A percentile compares a stretch with the other conserved stretches of the same genome.
These are phyloP conservation scores for Suillus tomentosus DNA, from an alignment of 768 basidiomycete species.

Conservation along the genomic window DNA sequence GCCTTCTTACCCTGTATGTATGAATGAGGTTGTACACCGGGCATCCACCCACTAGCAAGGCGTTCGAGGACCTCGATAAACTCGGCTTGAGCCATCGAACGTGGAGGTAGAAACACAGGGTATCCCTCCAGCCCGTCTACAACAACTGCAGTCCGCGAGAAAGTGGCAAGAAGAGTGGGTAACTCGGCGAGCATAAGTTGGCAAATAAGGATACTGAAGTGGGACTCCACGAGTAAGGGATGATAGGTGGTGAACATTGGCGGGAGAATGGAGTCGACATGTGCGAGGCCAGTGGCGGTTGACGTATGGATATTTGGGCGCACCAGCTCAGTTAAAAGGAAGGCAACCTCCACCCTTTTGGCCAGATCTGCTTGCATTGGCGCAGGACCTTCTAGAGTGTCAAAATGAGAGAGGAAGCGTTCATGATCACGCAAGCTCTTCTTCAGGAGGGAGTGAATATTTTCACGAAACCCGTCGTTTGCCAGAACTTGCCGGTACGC, in stretches of 20 bases:
- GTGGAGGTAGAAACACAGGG: slow-evolving; percentile 83
- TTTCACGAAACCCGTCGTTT: slow-evolving; percentile 57
- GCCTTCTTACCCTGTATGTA: slow-evolving; percentile 34
- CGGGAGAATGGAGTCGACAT: slow-evolving; percentile 40
- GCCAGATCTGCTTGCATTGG: slow-evolving; percentile 41
- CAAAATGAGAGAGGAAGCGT: slow-evolving; percentile 81
- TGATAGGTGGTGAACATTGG: slow-evolving; percentile 88
- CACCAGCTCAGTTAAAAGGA: slow-evolving; percentile 64
- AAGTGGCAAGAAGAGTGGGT: slow-evolving; percentile 57
- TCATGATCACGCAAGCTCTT: slow-evolving; percentile 86
- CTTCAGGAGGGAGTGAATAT: slow-evolving; percentile 58
- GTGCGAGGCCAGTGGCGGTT: slow-evolving; percentile 37
- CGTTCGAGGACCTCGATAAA: slow-evolving; percentile 85
- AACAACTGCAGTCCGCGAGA: slow-evolving; percentile 63
- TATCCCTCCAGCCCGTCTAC: slow-evolving; percentile 87
- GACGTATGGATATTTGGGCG: slow-evolving; percentile 58
- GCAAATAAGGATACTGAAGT: slow-evolving; percentile 77
- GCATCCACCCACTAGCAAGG: slow-evolving; percentile 74
- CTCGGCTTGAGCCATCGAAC: slow-evolving; percentile 90
- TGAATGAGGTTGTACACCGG: slow-evolving; percentile 63
- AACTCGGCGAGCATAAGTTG: slow-evolving; percentile 81
- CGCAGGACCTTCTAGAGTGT: slow-evolving; percentile 57
- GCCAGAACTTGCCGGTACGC: slow-evolving; percentile 67
- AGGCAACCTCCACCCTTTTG: slow-evolving; percentile 64
- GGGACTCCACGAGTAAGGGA: slow-evolving; percentile 84